These are phyloP conservation scores for Tetradesmus lagerheimii DNA, from an alignment of 139 green algal species.

Conservation along the genomic window DNA sequence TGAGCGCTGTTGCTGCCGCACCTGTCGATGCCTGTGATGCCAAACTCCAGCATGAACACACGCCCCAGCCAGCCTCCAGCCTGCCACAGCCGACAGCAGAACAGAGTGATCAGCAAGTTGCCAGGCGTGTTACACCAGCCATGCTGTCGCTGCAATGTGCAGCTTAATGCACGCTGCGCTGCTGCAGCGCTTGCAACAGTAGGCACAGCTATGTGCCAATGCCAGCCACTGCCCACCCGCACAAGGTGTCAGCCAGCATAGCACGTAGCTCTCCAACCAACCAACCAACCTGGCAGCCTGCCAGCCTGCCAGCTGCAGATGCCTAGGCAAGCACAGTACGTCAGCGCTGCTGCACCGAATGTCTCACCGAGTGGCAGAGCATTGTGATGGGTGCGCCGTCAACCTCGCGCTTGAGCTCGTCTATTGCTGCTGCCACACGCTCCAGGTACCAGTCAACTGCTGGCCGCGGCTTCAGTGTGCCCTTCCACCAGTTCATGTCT, in stretches of 20 bases:
- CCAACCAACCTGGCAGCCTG: no score
- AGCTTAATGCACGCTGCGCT: neutral
- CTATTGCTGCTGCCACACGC: constrained; percentile 70
- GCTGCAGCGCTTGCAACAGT: no score
- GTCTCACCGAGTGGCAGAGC: constrained; percentile 84
- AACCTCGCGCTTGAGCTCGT: constrained; percentile 63
- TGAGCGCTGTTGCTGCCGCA: neutral
- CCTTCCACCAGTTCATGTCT: constrained; percentile 90
- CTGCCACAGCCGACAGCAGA: constrained; percentile 34
- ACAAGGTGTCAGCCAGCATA: no score
- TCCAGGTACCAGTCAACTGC: constrained; percentile 96
- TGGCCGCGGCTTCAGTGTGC: constrained; percentile 89
- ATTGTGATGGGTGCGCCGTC: constrained; percentile 79
- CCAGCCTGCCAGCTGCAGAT: neutral
- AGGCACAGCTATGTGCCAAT: no score
- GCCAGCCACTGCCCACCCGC: no score
- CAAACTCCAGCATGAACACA: constrained; percentile 89
- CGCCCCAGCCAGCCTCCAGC: constrained; percentile 91
- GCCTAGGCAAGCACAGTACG: neutral
- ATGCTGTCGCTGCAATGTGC: neutral
- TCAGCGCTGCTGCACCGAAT: neutral
- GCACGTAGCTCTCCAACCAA: no score
- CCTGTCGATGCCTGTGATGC: constrained; percentile 39
- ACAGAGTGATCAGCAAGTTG: neutral
- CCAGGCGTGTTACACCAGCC: neutral